Percentiles rank a stretch among this genome's conserved stretches.
Conservation (phyloP, 176 grass and related monocot genomes). For the Alloteropsis semialata region DNA sequence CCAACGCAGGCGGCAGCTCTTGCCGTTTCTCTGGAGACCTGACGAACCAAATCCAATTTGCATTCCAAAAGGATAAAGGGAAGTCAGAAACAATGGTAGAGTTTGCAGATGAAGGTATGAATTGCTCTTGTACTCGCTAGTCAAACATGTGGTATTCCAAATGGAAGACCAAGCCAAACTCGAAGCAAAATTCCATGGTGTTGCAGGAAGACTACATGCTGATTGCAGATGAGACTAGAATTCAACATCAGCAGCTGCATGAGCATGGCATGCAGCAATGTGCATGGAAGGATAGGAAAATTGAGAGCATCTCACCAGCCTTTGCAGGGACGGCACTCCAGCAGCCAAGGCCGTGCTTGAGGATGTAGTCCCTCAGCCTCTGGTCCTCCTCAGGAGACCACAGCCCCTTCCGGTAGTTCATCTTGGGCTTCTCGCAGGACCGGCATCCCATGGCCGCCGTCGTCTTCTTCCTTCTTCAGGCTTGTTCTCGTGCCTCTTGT, state of each 20-base stretch:
- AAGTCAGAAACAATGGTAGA: constrained; percentile 25
- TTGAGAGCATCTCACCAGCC: constrained; percentile 50
- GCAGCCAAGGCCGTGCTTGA: constrained; percentile 73
- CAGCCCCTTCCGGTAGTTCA: constrained; percentile 77
- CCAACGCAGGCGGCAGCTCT: constrained; percentile 90
- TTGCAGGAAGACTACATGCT: background rate
- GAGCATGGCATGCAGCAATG: constrained; percentile 3
- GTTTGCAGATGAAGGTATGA: background rate
- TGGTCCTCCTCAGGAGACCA: constrained; percentile 95
- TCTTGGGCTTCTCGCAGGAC: constrained; percentile 81
- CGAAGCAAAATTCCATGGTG: background rate
- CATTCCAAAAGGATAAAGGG: background rate
- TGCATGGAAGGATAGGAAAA: background rate
- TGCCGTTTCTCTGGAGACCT: constrained; percentile 83
- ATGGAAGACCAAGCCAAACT: background rate
- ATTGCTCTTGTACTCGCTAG: background rate
- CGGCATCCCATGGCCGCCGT: constrained; percentile 59
- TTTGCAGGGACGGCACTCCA: constrained; percentile 92
- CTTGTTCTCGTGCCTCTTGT: background rate
- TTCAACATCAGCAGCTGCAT: background rate
- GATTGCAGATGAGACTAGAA: background rate
- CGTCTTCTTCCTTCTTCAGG: background rate
- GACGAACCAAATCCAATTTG: background rate
- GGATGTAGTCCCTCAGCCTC: constrained; percentile 68
- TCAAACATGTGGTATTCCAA: background rate